Evolutionary conservation across 345 rosid species (phyloP).

Genomic region (Eucalyptus pumila): DNA sequence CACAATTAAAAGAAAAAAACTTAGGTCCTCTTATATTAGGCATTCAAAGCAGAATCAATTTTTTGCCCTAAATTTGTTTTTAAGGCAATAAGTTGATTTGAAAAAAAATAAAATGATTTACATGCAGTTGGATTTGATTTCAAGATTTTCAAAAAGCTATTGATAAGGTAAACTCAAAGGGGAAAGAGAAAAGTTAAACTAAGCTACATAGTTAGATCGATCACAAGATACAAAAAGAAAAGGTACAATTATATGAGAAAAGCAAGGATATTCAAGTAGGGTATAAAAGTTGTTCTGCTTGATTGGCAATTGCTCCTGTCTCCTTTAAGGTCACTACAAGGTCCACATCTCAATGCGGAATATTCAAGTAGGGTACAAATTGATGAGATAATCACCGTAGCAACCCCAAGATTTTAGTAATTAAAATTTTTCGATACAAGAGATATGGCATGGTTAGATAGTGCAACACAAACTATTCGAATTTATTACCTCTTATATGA

Average conservation of each 20-base stretch:
- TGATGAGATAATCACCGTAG: too few species aligned
- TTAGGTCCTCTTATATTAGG: not conserved
- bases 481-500: too few species aligned
- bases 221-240: not conserved
- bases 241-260: not conserved
- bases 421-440: too few species aligned
- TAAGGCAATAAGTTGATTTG: not conserved
- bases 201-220: not conserved
- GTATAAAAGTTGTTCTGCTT: too few species aligned
- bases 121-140: too few species aligned
- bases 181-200: not conserved
- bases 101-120: not conserved
- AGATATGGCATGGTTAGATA: too few species aligned
- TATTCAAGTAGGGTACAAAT: too few species aligned
- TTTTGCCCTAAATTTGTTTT: not conserved
- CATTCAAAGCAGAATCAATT: not conserved
- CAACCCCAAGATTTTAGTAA: too few species aligned
- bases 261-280: not conserved
- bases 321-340: too few species aligned
- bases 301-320: too few species aligned
- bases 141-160: not conserved
- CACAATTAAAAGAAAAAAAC: not conserved
- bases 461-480: too few species aligned
- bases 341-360: too few species aligned
- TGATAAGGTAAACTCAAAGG: not conserved